Conservation (phyloP, 345 rosid genomes). For the Brassica cretica region DNA sequence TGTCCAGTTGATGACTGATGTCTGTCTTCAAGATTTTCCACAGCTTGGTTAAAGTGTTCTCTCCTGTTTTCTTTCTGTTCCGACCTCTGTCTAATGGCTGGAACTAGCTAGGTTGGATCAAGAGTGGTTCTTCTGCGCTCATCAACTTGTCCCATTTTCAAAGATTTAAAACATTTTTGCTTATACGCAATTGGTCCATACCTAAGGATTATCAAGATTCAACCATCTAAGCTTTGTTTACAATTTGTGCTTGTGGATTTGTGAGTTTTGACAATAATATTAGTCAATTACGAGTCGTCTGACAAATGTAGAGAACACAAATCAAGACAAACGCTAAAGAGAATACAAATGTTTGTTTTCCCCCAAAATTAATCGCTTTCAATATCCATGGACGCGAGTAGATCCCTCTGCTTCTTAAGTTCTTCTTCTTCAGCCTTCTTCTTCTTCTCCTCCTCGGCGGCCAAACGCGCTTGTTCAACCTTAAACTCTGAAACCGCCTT, state of each 20-base stretch:
- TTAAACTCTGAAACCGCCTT: conserved; percentile 54
- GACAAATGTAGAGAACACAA: not conserved
- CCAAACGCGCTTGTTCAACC: not conserved
- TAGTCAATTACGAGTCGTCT: not conserved
- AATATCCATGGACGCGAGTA: conserved; percentile 15
- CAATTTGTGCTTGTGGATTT: not conserved
- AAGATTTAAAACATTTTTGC: not conserved
- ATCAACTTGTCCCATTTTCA: not conserved
- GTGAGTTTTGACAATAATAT: not conserved
- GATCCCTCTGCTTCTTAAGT: conserved; percentile 19
- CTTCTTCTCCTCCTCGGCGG: not conserved
- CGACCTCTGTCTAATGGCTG: not conserved
- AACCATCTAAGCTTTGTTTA: not conserved
- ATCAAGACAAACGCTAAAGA: not conserved
- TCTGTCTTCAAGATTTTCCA: no score
- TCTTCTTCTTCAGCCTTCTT: conserved; percentile 17
- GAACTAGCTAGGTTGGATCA: not conserved
- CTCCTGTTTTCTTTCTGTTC: not conserved
- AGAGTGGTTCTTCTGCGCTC: not conserved
- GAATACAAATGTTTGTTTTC: conserved; percentile 5
- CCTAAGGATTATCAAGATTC: not conserved
- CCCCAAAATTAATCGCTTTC: conserved; percentile 15
- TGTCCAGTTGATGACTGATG: not conserved
- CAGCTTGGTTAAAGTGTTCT: no score
- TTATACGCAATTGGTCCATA: not conserved